Conservation (phyloP, 768 basidiomycete species). For the Suillus hirtellus region DNA sequence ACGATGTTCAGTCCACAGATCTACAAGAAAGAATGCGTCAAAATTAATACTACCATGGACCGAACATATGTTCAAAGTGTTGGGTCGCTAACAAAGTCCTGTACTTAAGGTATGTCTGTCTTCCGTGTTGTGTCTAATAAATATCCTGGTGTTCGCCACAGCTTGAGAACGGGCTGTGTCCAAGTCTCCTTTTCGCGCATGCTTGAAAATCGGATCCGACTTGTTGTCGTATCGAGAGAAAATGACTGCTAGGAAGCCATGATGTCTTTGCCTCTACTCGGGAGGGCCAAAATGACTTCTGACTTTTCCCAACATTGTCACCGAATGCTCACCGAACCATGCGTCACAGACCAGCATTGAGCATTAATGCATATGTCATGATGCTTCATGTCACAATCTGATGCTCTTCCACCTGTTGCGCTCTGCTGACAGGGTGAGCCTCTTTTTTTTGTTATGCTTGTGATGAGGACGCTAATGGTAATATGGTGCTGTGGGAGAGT, state of each 20-base stretch:
- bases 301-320: not conserved
- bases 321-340: not conserved
- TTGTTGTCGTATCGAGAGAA: not conserved
- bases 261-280: not conserved
- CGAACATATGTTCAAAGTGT: not conserved
- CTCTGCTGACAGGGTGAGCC: constrained; percentile 25
- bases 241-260: not conserved
- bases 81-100: not conserved
- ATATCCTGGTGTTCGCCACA: not conserved
- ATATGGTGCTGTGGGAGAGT: constrained; percentile 9
- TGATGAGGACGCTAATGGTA: no score
- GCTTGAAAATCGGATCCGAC: not conserved
- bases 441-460: not conserved
- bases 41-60: not conserved
- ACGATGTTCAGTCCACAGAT: not conserved
- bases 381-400: constrained; percentile 35
- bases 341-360: not conserved
- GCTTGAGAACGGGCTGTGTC: not conserved
- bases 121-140: no score
- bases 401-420: constrained; percentile 49
- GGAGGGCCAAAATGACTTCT: not conserved
- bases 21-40: no score
- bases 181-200: not conserved
- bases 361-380: no score
- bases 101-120: no score